Evolutionary conservation across 1,284 basidiomycete genomes (phyloP), one percentile per base, ranked within the genome.

Genomic region (Crepidotus sp.): DNA sequence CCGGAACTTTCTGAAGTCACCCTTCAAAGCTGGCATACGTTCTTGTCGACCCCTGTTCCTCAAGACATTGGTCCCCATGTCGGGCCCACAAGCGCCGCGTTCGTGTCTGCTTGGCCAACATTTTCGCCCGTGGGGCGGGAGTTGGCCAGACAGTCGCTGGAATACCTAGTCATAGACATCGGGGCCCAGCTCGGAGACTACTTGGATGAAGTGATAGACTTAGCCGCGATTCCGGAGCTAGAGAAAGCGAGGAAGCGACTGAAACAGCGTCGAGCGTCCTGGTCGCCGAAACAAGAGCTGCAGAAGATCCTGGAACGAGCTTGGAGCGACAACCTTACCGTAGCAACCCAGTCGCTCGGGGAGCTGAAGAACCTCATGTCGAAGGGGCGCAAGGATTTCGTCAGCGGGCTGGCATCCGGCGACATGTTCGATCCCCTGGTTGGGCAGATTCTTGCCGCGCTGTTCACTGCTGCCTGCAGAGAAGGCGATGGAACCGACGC

Each of bases 21-120:
- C 0, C 70, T 99, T 2, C 68, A 77, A 30, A 89, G 83, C 37
- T 98, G 94, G 93, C 64, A 75, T 44, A 70, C 68, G 14, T 96
- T 98, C 62, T 69, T 97, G 53, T 75, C 69, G 6, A 81, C 80
- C 0, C 65, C 97, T 31, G 68, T 72, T 4, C 74, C 77, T 19
- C 63, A 65, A 27, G 93, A 98, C 49, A 70, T 95, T 19, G 86
- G 88, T 1, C 80, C 89, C 1, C 83, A 92, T 58, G 74, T 96
- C 33, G 93, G 92, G 2, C 78, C 88, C 4, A 96, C 91, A 0
- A 89, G 83, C 22, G 94, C 96, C 0, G 81, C 88, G 0, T 73
- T 98, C 35, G 76, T 94, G 5, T 72, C 80, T 1, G 73, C 75
- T 1, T 98, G 96, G 96, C 58, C 73, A 3, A 67, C 63, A 0